phyloP scores from a whole-genome alignment of 2,329 filamentous ascomycete species.

The Rhynchosporium agropyri region DNA sequence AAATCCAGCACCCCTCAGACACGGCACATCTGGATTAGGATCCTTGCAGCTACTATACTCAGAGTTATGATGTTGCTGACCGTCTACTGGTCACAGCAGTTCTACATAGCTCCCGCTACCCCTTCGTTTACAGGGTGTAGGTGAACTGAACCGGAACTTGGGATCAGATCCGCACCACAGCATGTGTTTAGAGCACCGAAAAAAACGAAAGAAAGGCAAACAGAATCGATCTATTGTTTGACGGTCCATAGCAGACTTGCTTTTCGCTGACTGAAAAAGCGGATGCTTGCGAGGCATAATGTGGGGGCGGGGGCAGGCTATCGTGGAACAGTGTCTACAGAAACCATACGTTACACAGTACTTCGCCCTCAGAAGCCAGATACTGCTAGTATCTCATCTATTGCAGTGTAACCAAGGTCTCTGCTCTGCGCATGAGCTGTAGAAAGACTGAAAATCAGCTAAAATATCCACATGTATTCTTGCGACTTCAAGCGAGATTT shows the following conservation, averaged over 20 bases:
- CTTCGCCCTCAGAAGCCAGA: not conserved
- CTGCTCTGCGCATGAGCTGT: too few relatives aligned
- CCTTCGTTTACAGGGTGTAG: slow-evolving; percentile 3
- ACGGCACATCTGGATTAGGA: not conserved
- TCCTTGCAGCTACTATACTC: not conserved
- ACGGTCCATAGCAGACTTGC: not conserved
- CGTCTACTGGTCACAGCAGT: not conserved
- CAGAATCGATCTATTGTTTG: not conserved
- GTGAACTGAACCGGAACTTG: not conserved
- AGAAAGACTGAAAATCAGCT: not conserved
- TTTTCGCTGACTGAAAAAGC: not conserved
- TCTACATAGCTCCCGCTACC: slow-evolving; percentile 2
- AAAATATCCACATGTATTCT: not conserved
- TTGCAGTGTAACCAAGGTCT: too few relatives aligned
- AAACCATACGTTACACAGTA: not conserved
- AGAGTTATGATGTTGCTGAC: not conserved
- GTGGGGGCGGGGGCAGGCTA: not conserved
- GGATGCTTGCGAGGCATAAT: not conserved
- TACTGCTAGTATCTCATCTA: not conserved
- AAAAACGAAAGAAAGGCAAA: too few relatives aligned
- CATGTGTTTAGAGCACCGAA: not conserved
- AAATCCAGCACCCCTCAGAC: not conserved
- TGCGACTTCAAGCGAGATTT: not conserved
- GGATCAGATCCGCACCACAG: slow-evolving; percentile 10
- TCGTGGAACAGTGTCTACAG: too few relatives aligned